Conservation (phyloP, 331 rosid genomes). For the Rhamnella rubrinervis region DNA sequence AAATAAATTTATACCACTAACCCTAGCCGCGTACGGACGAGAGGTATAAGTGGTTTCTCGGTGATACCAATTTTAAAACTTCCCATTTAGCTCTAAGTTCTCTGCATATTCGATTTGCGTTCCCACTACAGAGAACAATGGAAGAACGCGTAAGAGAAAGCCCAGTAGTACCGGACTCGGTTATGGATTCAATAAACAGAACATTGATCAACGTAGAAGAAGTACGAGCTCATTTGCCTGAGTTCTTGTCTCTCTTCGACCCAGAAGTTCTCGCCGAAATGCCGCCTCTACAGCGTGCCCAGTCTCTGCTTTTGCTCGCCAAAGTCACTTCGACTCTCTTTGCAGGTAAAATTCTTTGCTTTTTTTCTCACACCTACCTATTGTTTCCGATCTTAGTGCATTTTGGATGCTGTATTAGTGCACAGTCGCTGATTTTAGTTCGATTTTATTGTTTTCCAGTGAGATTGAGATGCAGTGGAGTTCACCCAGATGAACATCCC, state of each 20-base stretch:
- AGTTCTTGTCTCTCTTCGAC: constrained; percentile 58
- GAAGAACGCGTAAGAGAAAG: constrained; percentile 43
- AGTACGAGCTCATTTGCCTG: constrained; percentile 42
- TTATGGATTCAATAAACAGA: constrained; percentile 54
- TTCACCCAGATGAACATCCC: constrained; percentile 69
- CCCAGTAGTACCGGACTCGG: constrained; percentile 58
- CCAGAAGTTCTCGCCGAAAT: constrained; percentile 58
- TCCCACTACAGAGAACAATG: constrained; percentile 25
- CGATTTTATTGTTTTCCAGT: constrained; percentile 45
- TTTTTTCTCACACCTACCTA: background rate
- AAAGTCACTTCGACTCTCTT: constrained; percentile 66
- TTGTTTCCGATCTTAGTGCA: background rate
- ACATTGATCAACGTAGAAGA: constrained; percentile 51
- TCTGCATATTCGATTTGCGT: background rate
- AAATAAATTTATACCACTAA: too few relatives aligned
- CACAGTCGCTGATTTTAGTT: background rate
- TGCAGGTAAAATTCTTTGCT: constrained; percentile 36
- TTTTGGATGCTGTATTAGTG: background rate
- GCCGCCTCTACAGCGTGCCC: constrained; percentile 88
- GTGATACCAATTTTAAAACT: too few relatives aligned
- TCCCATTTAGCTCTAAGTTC: too few relatives aligned
- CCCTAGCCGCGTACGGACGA: too few relatives aligned
- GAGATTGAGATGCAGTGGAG: constrained; percentile 75
- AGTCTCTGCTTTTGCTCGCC: constrained; percentile 60
- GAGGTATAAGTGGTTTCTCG: constrained; percentile 20